phyloP scores from a whole-genome alignment of 768 basidiomycete species.

The Suillus placidus region DNA sequence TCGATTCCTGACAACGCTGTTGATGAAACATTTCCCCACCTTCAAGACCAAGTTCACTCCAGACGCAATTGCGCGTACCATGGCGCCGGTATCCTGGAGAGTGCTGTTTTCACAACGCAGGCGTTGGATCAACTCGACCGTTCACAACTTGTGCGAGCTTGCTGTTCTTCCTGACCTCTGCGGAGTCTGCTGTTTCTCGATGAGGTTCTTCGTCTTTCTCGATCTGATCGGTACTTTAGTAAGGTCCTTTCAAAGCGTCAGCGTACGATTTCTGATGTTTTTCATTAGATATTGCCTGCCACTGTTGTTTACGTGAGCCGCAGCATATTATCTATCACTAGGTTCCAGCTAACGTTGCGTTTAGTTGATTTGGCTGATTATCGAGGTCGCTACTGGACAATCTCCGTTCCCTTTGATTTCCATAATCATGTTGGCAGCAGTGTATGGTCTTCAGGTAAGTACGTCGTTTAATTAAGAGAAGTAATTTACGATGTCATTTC shows the following conservation, averaged over 20 bases:
- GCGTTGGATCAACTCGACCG: slow-evolving; percentile 75
- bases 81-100: slow-evolving; percentile 63
- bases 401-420: slow-evolving; percentile 64
- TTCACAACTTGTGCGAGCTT: slow-evolving; percentile 69
- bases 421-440: slow-evolving; percentile 64
- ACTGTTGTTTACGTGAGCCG: slow-evolving; percentile 62
- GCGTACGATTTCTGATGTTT: slow-evolving; percentile 13
- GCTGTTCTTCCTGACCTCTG: slow-evolving; percentile 64
- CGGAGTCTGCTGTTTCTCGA: slow-evolving; percentile 75
- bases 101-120: slow-evolving; percentile 68
- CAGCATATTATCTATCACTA: slow-evolving; percentile 5
- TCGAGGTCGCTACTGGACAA: slow-evolving; percentile 54
- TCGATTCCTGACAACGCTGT: slow-evolving; percentile 68
- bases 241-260: slow-evolving; percentile 11
- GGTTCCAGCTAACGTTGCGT: slow-evolving; percentile 14
- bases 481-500: slow-evolving; percentile 1
- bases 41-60: slow-evolving; percentile 72
- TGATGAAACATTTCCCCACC: slow-evolving; percentile 71
- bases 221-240: slow-evolving; percentile 68
- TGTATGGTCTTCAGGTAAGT: slow-evolving; percentile 68
- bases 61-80: slow-evolving; percentile 63
- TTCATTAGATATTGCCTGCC: slow-evolving; percentile 53
- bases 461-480: not conserved
- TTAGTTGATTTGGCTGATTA: slow-evolving; percentile 62
- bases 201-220: slow-evolving; percentile 71